Conservation (phyloP, 139 green algal genomes). For the Mesostigma viride region DNA sequence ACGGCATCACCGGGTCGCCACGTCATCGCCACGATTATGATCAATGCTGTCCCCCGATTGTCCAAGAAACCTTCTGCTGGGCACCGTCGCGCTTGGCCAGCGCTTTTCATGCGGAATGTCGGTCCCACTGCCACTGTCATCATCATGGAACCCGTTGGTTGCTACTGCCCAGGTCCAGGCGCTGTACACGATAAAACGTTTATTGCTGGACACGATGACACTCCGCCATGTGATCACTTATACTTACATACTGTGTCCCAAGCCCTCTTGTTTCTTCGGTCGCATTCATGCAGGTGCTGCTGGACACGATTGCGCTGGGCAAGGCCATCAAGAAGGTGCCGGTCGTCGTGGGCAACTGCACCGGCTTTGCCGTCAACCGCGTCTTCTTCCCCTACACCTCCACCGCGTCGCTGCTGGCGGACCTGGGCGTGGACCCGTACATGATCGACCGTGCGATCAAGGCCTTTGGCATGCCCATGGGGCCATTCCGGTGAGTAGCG, state of each 20-base stretch:
- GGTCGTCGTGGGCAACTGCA: conserved; percentile 98
- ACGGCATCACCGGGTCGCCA: too few relatives aligned
- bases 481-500: conserved; percentile 73
- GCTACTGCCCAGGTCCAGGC: too few relatives aligned
- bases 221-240: background rate
- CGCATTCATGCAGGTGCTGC: conserved; percentile 53
- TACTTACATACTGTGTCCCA: background rate
- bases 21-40: too few relatives aligned
- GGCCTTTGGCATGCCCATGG: conserved; percentile 97
- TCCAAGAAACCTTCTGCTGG: too few relatives aligned
- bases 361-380: conserved; percentile 96
- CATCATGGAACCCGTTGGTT: too few relatives aligned
- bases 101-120: too few relatives aligned
- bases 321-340: conserved; percentile 91
- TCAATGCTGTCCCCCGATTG: too few relatives aligned
- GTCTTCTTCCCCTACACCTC: conserved; percentile 99
- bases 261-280: background rate
- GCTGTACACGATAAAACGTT: too few relatives aligned
- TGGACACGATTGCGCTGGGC: conserved; percentile 78
- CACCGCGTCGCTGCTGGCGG: conserved; percentile 76
- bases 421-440: conserved; percentile 80
- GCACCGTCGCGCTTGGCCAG: too few relatives aligned
- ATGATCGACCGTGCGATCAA: conserved; percentile 65
- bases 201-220: too few relatives aligned
- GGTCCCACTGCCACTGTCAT: too few relatives aligned